Evolutionary conservation across 1,139 yeast genomes (phyloP), one percentile per base, ranked within the genome.

Genomic region (Taphrina communis): DNA sequence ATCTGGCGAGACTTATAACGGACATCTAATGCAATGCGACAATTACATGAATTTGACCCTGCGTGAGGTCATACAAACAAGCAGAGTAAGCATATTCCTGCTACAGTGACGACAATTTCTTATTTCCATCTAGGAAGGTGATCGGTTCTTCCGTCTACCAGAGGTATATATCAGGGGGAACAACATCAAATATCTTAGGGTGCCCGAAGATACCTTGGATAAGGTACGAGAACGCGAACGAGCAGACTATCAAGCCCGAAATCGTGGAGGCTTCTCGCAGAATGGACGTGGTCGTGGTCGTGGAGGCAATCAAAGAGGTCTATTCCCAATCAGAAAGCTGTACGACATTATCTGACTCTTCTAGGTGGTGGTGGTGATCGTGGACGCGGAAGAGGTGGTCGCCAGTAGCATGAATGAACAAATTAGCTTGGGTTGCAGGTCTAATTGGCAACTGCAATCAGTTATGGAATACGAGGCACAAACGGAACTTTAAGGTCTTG

Each of bases 31-130:
- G 70, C 89, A 90, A 76, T 92, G 97, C 75, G 99, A 95, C 77
- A 88, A 91, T 52, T 91, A 96, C 93, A 95, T 95, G 99, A 94
- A 94, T 77, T 82, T 95, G 74, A 90, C 97, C 0, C 82, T 95
- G 69, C 83, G 83, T 57, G 88, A 92, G 73, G 98, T 89, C 31
- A 85, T 88, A 66, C 93, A 89, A 76, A 86, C 90, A 17, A 86
- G 87, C 71, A 82, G 88, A 6, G 80, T 76, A 73, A 48, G 76
- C 21, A 42, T 6, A 1, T 7, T 17, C 48, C 1, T 1, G 38
- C n/a, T 2, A 14, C 19, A 2, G n/a, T 14, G 12, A 44, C 8
- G 19, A 11, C 7, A 19, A 4, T 17, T 12, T 31, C 59, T 67
- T 36, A 52, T 70, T 17, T 38, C 1, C 14, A 39, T 25, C 9